Conservation (phyloP, 176 grass and related monocot genomes). For the Avena sativa region DNA sequence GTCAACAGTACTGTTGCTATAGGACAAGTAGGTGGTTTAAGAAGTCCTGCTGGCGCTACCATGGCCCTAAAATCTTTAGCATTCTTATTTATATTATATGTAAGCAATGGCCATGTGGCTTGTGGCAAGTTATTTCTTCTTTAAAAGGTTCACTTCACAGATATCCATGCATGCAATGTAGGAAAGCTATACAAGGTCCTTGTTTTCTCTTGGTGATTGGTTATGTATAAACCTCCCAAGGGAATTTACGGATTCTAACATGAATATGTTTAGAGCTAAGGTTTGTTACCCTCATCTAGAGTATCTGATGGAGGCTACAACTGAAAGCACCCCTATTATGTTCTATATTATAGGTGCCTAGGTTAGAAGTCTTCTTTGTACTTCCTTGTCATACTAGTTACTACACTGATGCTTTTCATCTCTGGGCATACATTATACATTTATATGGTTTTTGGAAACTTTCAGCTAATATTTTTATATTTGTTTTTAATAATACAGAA, state of each 20-base stretch:
- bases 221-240: slow-evolving; percentile 5
- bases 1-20: neutral
- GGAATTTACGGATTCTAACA: slow-evolving; percentile 21
- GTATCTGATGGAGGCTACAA: neutral
- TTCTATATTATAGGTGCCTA: slow-evolving; percentile 17
- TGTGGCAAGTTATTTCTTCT: slow-evolving; percentile 10
- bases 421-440: slow-evolving; percentile 35
- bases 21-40: slow-evolving; percentile 7
- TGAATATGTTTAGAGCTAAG: slow-evolving; percentile 8
- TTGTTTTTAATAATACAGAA: slow-evolving; percentile 60
- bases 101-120: neutral
- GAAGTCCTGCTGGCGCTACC: neutral
- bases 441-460: neutral
- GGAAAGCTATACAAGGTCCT: slow-evolving; percentile 6
- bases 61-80: slow-evolving; percentile 22
- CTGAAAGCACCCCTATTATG: slow-evolving; percentile 16
- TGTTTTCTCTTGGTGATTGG: slow-evolving; percentile 33
- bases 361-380: slow-evolving; percentile 26
- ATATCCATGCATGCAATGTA: slow-evolving; percentile 20
- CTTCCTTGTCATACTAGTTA: slow-evolving; percentile 13
- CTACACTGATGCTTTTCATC: slow-evolving; percentile 14
- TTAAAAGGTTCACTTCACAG: slow-evolving; percentile 1
- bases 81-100: slow-evolving; percentile 17
- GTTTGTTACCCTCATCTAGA: slow-evolving; percentile 4
- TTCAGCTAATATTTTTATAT: slow-evolving; percentile 18